Evolutionary conservation across 805 yeast genomes (phyloP).

Genomic region (Candida nanaspora): DNA sequence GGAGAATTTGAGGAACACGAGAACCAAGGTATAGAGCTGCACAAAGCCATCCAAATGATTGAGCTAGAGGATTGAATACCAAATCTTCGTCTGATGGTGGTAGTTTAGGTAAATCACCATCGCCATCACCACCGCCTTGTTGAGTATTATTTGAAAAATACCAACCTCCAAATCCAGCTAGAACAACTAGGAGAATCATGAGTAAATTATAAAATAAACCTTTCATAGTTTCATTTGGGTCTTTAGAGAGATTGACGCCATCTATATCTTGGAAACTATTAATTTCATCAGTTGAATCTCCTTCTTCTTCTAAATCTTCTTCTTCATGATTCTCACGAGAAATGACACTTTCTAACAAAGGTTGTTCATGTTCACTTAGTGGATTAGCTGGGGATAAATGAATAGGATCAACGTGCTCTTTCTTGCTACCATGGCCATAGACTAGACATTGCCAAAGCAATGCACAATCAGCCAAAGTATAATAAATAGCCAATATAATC

Average conservation of each 20-base stretch:
- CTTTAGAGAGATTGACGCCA: constrained; percentile 18
- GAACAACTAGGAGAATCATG: constrained; percentile 59
- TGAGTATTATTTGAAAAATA: constrained; percentile 51
- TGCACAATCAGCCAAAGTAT: constrained; percentile 84
- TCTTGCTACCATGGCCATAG: constrained; percentile 55
- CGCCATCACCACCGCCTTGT: constrained; percentile 26
- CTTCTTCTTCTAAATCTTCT: constrained; percentile 25
- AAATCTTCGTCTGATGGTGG: constrained; percentile 32
- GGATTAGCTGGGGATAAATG: constrained; percentile 90
- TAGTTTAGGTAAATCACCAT: constrained; percentile 7
- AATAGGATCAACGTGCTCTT: constrained; percentile 53
- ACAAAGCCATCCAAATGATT: constrained; percentile 77
- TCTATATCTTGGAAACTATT: constrained; percentile 25
- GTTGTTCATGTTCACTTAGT: constrained; percentile 56
- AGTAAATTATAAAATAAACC: constrained; percentile 29
- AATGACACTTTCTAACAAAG: constrained; percentile 50
- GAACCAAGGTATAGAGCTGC: constrained; percentile 78
- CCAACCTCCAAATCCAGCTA: constrained; percentile 88
- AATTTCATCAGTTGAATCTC: constrained; percentile 11
- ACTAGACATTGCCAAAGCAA: constrained; percentile 75
- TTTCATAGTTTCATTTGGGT: constrained; percentile 7
- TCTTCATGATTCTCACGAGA: constrained; percentile 30
- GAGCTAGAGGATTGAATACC: constrained; percentile 72
- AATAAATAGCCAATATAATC: constrained; percentile 87
- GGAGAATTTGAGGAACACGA: constrained; percentile 82